Evolutionary conservation across 1,139 yeast genomes (phyloP).

Genomic region (Yamadazyma atmosphaerica): DNA sequence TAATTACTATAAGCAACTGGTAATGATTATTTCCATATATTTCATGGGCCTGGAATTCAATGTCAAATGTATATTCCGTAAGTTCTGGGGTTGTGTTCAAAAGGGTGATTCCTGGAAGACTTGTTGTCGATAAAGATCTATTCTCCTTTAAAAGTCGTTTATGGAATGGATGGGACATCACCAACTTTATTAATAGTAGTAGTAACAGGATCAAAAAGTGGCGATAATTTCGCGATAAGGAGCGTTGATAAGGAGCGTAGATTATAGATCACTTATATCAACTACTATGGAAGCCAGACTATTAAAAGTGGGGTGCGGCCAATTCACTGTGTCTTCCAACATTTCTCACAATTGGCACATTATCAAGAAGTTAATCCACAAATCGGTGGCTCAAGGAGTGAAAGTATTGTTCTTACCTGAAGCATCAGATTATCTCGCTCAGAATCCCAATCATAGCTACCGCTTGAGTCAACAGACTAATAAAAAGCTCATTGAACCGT

Average conservation of each 20-base stretch:
- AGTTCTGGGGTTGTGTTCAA: slow-evolving; percentile 24
- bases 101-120: slow-evolving; percentile 30
- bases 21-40: slow-evolving; percentile 37
- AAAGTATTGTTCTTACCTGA: slow-evolving; percentile 83
- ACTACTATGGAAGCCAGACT: slow-evolving; percentile 3
- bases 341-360: slow-evolving; percentile 57
- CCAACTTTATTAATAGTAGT: neutral
- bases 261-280: too few relatives aligned
- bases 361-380: slow-evolving; percentile 57
- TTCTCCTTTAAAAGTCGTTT: slow-evolving; percentile 47
- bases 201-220: too few relatives aligned
- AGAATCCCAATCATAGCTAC: slow-evolving; percentile 65
- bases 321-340: slow-evolving; percentile 73
- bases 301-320: slow-evolving; percentile 74
- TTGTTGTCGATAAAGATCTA: slow-evolving; percentile 20
- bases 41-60: slow-evolving; percentile 22
- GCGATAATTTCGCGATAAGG: too few relatives aligned
- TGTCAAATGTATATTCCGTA: slow-evolving; percentile 24
- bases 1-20: slow-evolving; percentile 37
- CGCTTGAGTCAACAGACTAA: slow-evolving; percentile 54
- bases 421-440: slow-evolving; percentile 85
- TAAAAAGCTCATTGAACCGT: slow-evolving; percentile 49
- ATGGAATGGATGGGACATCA: slow-evolving; percentile 30
- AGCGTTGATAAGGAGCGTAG: too few relatives aligned
- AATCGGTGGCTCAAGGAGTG: slow-evolving; percentile 61